Evolutionary conservation across 495 filamentous ascomycete species (phyloP).

Genomic region (Penicillium simplicissimum): DNA sequence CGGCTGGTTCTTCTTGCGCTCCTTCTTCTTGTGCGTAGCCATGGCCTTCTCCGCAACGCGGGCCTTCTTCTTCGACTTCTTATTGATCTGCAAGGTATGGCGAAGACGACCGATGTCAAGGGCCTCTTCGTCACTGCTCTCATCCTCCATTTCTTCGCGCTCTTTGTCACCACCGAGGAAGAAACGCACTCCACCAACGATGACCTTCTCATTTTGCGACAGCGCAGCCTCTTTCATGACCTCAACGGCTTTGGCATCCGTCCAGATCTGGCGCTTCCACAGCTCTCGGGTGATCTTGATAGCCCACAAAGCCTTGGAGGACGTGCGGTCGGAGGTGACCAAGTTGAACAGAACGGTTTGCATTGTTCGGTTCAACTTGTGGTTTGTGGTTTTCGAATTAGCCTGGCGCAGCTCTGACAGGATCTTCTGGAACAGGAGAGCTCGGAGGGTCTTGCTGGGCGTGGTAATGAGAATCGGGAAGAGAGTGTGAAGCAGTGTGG

Average conservation of each 20-base stretch:
- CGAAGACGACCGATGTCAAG: conserved; percentile 79
- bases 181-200: conserved; percentile 83
- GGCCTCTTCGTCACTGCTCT: conserved; percentile 76
- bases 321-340: conserved; percentile 77
- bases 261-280: conserved; percentile 89
- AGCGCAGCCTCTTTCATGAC: conserved; percentile 90
- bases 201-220: conserved; percentile 85
- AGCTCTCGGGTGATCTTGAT: conserved; percentile 85
- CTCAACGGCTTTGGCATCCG: conserved; percentile 82
- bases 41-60: conserved; percentile 77
- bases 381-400: conserved; percentile 83
- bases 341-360: conserved; percentile 92
- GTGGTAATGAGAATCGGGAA: conserved; percentile 90
- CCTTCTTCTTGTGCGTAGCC: conserved; percentile 68
- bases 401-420: conserved; percentile 82
- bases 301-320: conserved; percentile 88
- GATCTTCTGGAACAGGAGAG: conserved; percentile 86
- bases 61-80: conserved; percentile 87
- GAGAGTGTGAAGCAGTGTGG: conserved; percentile 78
- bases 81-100: conserved; percentile 87
- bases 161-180: conserved; percentile 96
- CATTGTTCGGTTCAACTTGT: conserved; percentile 87
- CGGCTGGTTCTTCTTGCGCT: conserved; percentile 82
- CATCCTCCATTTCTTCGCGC: conserved; percentile 86
- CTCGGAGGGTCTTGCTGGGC: conserved; percentile 80